Evolutionary conservation across 805 yeast species (phyloP).

Genomic region (Cephaloascus fragrans): DNA sequence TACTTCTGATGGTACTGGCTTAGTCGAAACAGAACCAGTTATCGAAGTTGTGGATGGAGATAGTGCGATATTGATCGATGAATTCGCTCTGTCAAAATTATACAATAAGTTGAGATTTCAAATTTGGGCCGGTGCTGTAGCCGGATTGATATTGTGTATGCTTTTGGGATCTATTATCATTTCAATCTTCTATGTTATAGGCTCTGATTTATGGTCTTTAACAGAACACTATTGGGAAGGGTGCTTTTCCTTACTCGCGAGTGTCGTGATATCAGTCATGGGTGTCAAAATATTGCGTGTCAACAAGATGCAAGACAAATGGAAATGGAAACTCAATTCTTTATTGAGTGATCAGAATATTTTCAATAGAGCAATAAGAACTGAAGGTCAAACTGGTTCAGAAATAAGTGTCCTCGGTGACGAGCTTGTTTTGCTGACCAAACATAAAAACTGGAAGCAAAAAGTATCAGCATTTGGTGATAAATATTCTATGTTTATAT

Average conservation of each 20-base stretch:
- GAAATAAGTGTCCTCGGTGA: neutral
- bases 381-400: neutral
- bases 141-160: slow-evolving; percentile 63
- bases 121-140: slow-evolving; percentile 72
- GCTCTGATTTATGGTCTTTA: slow-evolving; percentile 77
- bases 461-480: slow-evolving; percentile 23
- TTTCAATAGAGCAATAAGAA: slow-evolving; percentile 6
- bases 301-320: slow-evolving; percentile 74
- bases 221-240: slow-evolving; percentile 93
- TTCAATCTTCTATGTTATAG: slow-evolving; percentile 60
- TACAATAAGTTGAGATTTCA: slow-evolving; percentile 39
- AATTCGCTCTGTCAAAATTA: neutral
- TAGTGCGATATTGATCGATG: neutral
- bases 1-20: neutral
- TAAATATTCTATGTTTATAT: slow-evolving; percentile 59
- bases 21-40: neutral
- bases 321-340: slow-evolving; percentile 34
- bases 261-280: slow-evolving; percentile 76
- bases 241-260: slow-evolving; percentile 64
- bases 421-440: too few species aligned
- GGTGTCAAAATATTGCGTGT: slow-evolving; percentile 75
- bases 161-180: slow-evolving; percentile 67
- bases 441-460: neutral
- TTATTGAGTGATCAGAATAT: slow-evolving; percentile 1
- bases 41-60: neutral